A percentile compares a stretch with the other conserved stretches of the same genome.
These are phyloP conservation scores for Chlorella sp. DNA, from an alignment of 139 green algal species.

Conservation along the genomic window DNA sequence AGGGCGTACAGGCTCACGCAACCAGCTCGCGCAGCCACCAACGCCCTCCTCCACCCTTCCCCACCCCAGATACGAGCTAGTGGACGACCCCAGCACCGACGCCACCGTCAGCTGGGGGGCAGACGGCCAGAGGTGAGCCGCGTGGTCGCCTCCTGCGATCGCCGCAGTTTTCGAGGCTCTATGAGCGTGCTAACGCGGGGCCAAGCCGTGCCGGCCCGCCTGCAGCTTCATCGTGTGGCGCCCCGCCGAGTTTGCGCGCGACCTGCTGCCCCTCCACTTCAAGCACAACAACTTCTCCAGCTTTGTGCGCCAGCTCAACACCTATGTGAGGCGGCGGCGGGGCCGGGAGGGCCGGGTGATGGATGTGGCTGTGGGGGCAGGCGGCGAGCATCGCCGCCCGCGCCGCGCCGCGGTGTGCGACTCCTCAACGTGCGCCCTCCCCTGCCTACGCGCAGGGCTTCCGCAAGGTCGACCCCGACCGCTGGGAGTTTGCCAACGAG, in stretches of 20 bases:
- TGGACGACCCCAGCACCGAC: slow-evolving; percentile 83
- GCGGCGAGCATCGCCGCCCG: no score
- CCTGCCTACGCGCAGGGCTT: slow-evolving; percentile 76
- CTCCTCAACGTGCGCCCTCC: no score
- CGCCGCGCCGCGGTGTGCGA: no score
- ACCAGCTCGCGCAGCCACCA: background rate
- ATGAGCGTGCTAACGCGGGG: background rate
- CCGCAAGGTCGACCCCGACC: slow-evolving; percentile 94
- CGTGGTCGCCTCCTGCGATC: background rate
- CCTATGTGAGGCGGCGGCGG: slow-evolving; percentile 73
- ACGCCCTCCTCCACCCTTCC: background rate
- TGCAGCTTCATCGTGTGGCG: slow-evolving; percentile 93
- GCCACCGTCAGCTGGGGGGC: slow-evolving; percentile 84
- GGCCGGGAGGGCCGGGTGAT: background rate
- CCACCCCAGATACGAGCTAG: slow-evolving; percentile 88
- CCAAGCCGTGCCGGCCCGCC: no score
- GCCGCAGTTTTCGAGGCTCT: no score
- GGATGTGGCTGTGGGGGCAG: background rate
- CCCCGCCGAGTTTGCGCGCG: slow-evolving; percentile 85
- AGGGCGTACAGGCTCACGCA: no score
- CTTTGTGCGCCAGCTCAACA: slow-evolving; percentile 98
- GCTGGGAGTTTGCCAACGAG: slow-evolving; percentile 98
- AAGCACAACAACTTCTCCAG: slow-evolving; percentile 98
- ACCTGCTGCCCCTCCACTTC: slow-evolving; percentile 92
- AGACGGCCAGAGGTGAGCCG: slow-evolving; percentile 77